Evolutionary conservation across 2,329 filamentous ascomycete genomes (phyloP).

Genomic region (Neocucurbitaria cava): DNA sequence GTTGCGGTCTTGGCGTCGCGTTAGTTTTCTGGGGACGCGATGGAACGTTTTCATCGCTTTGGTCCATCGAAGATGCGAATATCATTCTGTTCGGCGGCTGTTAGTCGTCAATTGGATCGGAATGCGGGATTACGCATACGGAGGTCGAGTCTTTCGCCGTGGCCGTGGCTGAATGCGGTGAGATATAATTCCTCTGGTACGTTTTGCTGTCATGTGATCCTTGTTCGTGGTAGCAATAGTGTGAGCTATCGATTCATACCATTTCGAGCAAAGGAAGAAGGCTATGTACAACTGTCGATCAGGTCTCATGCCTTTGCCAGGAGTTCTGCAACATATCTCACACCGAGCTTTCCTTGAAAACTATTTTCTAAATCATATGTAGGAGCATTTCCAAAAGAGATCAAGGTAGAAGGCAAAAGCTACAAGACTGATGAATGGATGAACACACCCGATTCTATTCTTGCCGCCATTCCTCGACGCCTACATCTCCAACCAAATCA

Average conservation of each 20-base stretch:
- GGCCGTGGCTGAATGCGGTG: constrained; percentile 22
- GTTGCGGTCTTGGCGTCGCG: constrained; percentile 38
- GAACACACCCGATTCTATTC: constrained; percentile 80
- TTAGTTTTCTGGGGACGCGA: constrained; percentile 25
- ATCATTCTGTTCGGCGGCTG: constrained; percentile 22
- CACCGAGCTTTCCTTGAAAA: neutral
- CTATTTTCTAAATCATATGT: constrained; percentile 14
- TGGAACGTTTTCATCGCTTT: constrained; percentile 11
- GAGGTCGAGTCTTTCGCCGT: constrained; percentile 14
- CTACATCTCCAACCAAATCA: constrained; percentile 94
- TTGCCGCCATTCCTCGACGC: constrained; percentile 74
- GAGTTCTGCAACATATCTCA: neutral
- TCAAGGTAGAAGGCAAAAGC: constrained; percentile 67
- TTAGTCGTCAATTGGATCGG: constrained; percentile 29
- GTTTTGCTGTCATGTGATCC: constrained; percentile 40
- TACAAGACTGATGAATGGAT: constrained; percentile 82
- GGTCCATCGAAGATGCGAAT: constrained; percentile 33
- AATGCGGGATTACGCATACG: constrained; percentile 8
- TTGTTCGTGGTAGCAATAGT: neutral
- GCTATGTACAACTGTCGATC: neutral
- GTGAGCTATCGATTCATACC: neutral
- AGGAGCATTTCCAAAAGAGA: constrained; percentile 33
- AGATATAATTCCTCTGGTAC: constrained; percentile 44
- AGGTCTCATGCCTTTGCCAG: neutral
- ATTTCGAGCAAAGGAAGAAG: neutral